Percentiles rank a stretch among this genome's conserved stretches.
phyloP scores from a whole-genome alignment of 2,329 filamentous ascomycete genomes.

The Coleophoma cylindrospora region DNA sequence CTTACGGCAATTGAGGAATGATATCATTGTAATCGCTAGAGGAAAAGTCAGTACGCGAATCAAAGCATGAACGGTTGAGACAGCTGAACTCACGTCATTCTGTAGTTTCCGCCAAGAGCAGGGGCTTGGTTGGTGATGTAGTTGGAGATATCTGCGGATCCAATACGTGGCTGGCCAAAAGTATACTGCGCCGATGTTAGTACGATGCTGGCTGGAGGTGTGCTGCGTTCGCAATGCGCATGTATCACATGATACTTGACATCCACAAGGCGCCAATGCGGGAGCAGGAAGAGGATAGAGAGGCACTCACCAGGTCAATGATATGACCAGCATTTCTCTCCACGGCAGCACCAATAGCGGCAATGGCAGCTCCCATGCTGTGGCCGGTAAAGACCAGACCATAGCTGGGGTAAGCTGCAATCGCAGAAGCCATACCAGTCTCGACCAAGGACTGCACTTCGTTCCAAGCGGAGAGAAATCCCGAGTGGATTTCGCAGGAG shows the following conservation, averaged over 20 bases:
- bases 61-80: background rate
- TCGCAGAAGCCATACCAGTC: constrained; percentile 8
- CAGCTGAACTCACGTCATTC: constrained; percentile 43
- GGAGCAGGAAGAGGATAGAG: background rate
- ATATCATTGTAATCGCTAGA: constrained; percentile 54
- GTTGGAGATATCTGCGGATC: constrained; percentile 19
- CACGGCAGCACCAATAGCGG: constrained; percentile 20
- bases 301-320: constrained; percentile 12
- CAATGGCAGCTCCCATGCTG: constrained; percentile 24
- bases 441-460: constrained; percentile 13
- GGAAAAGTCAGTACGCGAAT: background rate
- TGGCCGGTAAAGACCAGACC: constrained; percentile 24
- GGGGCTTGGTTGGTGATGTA: constrained; percentile 20
- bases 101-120: constrained; percentile 40
- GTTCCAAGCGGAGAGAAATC: constrained; percentile 16
- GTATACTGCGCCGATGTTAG: constrained; percentile 13
- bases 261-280: background rate
- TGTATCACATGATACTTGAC: background rate
- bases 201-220: too few species aligned
- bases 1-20: constrained; percentile 56
- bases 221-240: too few species aligned
- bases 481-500: constrained; percentile 19
- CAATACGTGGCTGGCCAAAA: constrained; percentile 26
- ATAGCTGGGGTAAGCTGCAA: constrained; percentile 14
- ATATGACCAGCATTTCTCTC: constrained; percentile 13